Percentiles rank a stretch among this genome's conserved stretches.
Evolutionary conservation across 805 yeast genomes (phyloP).

Genomic region (Kazachstania viticola): DNA sequence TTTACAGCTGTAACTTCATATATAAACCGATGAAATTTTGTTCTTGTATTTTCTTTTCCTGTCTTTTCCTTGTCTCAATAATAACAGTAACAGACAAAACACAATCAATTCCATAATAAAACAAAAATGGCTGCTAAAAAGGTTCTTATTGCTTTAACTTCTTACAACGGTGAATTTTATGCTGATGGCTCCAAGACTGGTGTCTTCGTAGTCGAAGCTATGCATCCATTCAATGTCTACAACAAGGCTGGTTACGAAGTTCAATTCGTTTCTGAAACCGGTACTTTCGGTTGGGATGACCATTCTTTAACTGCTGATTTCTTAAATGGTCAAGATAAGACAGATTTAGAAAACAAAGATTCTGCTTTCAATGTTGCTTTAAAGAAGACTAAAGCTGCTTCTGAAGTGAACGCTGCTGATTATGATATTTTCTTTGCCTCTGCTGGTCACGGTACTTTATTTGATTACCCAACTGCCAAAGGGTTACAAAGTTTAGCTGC

Average conservation of each 20-base stretch:
- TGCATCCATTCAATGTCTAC: conserved; percentile 45
- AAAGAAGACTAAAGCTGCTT: conserved; percentile 33
- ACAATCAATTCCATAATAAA: no score
- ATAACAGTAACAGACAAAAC: no score
- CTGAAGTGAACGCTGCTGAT: conserved; percentile 38
- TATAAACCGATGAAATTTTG: no score
- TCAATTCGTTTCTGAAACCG: conserved; percentile 47
- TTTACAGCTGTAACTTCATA: no score
- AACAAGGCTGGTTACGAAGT: conserved; percentile 39
- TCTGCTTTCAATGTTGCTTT: conserved; percentile 32
- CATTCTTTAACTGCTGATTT: conserved; percentile 37
- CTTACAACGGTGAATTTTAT: conserved; percentile 37
- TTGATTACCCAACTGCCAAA: conserved; percentile 45
- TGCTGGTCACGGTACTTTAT: conserved; percentile 54
- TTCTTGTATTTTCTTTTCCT: no score
- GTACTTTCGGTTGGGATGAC: conserved; percentile 44
- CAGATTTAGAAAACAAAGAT: conserved; percentile 28
- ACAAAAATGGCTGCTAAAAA: conserved; percentile 8
- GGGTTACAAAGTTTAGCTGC: conserved; percentile 36
- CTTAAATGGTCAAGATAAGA: conserved; percentile 34
- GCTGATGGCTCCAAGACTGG: conserved; percentile 51
- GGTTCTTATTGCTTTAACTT: conserved; percentile 35
- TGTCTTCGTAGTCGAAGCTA: conserved; percentile 44
- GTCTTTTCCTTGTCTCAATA: no score
- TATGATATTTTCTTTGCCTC: conserved; percentile 48